Percentiles rank a stretch among this genome's conserved stretches.
Evolutionary conservation across 441 rosid species (phyloP).

Genomic region (Manihot esculenta): DNA sequence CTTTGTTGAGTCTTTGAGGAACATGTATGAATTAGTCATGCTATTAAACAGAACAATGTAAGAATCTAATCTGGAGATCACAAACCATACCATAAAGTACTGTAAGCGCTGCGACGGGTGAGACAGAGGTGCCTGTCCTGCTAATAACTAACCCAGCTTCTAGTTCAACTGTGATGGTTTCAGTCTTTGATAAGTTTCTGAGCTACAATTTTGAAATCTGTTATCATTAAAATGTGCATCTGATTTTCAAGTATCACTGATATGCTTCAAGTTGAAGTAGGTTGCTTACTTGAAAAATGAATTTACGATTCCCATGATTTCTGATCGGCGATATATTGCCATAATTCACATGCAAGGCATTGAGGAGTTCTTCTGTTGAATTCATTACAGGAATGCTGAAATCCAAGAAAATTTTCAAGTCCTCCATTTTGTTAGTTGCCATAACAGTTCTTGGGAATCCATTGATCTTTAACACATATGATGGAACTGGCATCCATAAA

Average conservation of each 20-base stretch:
- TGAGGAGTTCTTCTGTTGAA: slow-evolving; percentile 47
- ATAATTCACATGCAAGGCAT: slow-evolving; percentile 35
- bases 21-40: slow-evolving; percentile 21
- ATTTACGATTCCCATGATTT: slow-evolving; percentile 44
- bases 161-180: slow-evolving; percentile 45
- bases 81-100: slow-evolving; percentile 47
- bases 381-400: slow-evolving; percentile 50
- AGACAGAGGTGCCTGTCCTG: slow-evolving; percentile 44
- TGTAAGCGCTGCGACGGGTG: slow-evolving; percentile 36
- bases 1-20: slow-evolving; percentile 36
- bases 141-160: slow-evolving; percentile 37
- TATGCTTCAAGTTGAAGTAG: not conserved
- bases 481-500: slow-evolving; percentile 52
- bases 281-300: slow-evolving; percentile 43
- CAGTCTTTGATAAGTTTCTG: slow-evolving; percentile 35
- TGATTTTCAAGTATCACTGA: not conserved
- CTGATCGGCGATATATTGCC: slow-evolving; percentile 34
- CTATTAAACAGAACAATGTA: not conserved
- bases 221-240: slow-evolving; percentile 9
- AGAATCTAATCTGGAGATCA: slow-evolving; percentile 6
- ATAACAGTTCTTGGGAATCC: slow-evolving; percentile 51
- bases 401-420: slow-evolving; percentile 48
- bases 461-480: slow-evolving; percentile 42
- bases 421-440: slow-evolving; percentile 40
- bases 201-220: slow-evolving; percentile 35